Base-by-base conservation (phyloP, 106 monocot genomes). In the Cymbidium sinense region DNA sequence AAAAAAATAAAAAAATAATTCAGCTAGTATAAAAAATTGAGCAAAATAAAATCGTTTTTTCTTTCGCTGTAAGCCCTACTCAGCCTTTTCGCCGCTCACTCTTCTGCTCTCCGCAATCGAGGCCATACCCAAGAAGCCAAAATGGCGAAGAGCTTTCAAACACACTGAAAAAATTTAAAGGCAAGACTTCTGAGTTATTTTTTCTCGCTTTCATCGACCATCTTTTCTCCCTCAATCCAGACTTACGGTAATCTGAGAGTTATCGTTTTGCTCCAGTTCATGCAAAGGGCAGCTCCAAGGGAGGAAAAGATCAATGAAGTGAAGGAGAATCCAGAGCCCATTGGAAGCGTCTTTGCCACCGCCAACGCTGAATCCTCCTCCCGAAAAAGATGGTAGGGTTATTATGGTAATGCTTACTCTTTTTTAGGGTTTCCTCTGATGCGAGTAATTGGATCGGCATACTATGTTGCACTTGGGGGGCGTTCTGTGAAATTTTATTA, bases 141-240 rank as follows among this genome's bases (percentile, higher is more conserved):
- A 41, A 85, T 87, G 87, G 90, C 85, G 83, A 90, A 85, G 76
- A 90, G 80, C 79, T 90, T 71, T 90, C 90, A 50, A 85, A 73
- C 83, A 90, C 87, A 30, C 83, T 90, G 31, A 90, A 90, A 47
- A 77, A 90, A 90, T 43, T 79, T 90, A 18, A 90, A 90, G 90
- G 90, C 73, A 71, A 84, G 79, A 1, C n/a, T 20, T 20, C 23
- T 65, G 12, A 65, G 28, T 18, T 9, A 28, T 43, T 15, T 5
- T 37, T 28, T 43, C 47, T 6, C 20, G 5, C 4, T n/a, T 29
- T 29, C 20, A 30, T 13, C 9, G 2, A 5, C 33, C 15, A 20
- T 70, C 23, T 9, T 43, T 27, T 30, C 50, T 34, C 18, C 71
- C 65, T 70, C 23, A 21, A 23, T 78, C 23, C 35, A 30, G 18